These are phyloP conservation scores for Aureobasidium leucospermi DNA, from an alignment of 2,329 filamentous ascomycete species.

Conservation along the genomic window DNA sequence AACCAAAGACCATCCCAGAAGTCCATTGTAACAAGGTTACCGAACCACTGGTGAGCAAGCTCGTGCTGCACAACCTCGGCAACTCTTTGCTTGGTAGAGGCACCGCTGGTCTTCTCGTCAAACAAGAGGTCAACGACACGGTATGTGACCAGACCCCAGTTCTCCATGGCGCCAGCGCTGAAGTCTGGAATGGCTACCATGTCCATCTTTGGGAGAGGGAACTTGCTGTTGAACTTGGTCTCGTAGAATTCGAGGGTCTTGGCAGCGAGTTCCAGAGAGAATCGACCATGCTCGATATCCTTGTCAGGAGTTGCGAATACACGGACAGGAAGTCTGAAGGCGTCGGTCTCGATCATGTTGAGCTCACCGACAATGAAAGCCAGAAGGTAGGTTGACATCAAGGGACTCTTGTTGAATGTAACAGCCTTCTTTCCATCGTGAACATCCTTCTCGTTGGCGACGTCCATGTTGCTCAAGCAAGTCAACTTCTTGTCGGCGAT, in stretches of 20 bases:
- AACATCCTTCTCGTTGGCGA: conserved; percentile 62
- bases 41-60: conserved; percentile 96
- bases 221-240: conserved; percentile 81
- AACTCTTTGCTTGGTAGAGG: conserved; percentile 82
- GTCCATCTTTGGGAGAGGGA: conserved; percentile 89
- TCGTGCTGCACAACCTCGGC: conserved; percentile 96
- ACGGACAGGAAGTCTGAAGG: conserved; percentile 83
- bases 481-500: conserved; percentile 86
- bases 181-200: conserved; percentile 96
- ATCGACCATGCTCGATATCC: conserved; percentile 83
- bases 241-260: conserved; percentile 91
- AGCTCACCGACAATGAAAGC: conserved; percentile 93
- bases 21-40: conserved; percentile 95
- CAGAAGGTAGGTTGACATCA: conserved; percentile 93
- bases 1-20: conserved; percentile 93
- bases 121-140: conserved; percentile 84
- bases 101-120: conserved; percentile 85
- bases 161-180: conserved; percentile 94
- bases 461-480: conserved; percentile 95
- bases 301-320: conserved; percentile 91
- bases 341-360: conserved; percentile 85
- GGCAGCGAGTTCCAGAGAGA: conserved; percentile 83
- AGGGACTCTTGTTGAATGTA: conserved; percentile 83
- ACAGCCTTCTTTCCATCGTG: conserved; percentile 71
- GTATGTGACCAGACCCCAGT: conserved; percentile 95